Percentiles rank a stretch among this genome's conserved stretches.
These are phyloP conservation scores for Eragrostis curvula DNA, from an alignment of 176 grass and related monocot genomes.

Conservation along the genomic window DNA sequence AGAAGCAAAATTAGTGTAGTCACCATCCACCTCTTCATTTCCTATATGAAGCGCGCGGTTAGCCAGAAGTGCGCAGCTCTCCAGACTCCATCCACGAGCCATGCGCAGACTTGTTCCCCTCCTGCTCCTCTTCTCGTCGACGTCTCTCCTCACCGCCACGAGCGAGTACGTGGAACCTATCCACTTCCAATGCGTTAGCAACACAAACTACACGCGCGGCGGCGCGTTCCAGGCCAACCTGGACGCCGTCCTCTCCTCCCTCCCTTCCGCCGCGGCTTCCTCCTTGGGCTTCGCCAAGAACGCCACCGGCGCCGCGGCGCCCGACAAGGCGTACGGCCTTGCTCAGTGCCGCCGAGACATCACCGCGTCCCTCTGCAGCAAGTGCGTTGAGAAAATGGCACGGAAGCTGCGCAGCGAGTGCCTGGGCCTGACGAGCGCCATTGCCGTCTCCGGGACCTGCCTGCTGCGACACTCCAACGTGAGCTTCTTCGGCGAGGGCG, in stretches of 20 bases:
- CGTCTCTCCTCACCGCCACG: no score
- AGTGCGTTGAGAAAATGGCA: conserved; percentile 36
- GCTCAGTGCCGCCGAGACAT: conserved; percentile 58
- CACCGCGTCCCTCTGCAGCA: conserved; percentile 1
- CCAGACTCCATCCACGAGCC: no score
- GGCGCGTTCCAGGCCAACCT: conserved; percentile 35
- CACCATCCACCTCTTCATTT: no score
- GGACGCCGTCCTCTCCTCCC: conserved; percentile 42
- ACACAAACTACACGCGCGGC: no score
- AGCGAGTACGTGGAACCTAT: no score
- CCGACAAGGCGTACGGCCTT: conserved; percentile 44
- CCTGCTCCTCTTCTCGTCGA: no score
- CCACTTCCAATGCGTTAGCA: no score
- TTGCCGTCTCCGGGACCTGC: conserved; percentile 36
- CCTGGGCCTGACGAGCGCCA: conserved; percentile 16
- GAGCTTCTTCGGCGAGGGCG: conserved; percentile 39
- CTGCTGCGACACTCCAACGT: conserved; percentile 46
- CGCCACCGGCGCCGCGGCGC: conserved; percentile 20
- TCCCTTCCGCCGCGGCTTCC: conserved; percentile 15
- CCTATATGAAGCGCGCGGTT: no score
- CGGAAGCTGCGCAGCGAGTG: neutral
- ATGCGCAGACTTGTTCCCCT: no score
- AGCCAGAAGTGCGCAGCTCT: no score
- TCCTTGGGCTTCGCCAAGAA: conserved; percentile 35
- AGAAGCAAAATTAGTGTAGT: no score